Evolutionary conservation across 2,329 filamentous ascomycete genomes (phyloP).

Genomic region (Hysterium pulicare): DNA sequence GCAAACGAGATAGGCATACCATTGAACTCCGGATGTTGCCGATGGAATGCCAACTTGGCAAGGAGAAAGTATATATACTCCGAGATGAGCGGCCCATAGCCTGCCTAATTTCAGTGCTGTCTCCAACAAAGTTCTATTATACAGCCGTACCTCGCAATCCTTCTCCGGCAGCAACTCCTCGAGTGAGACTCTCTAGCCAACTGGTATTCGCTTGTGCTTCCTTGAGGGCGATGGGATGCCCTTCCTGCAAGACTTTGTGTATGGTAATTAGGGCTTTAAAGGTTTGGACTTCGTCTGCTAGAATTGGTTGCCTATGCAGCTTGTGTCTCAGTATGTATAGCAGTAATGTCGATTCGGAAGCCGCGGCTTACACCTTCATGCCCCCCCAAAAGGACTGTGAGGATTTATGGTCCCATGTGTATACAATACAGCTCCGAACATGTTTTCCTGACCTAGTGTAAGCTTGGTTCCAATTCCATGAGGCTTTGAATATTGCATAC

Average conservation of each 20-base stretch:
- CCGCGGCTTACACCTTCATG: constrained; percentile 88
- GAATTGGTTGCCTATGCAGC: constrained; percentile 75
- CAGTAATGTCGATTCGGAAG: constrained; percentile 5
- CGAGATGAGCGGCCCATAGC: constrained; percentile 85
- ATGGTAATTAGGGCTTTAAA: constrained; percentile 98
- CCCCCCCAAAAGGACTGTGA: constrained; percentile 94
- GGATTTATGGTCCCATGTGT: constrained; percentile 98
- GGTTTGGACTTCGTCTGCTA: constrained; percentile 96
- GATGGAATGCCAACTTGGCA: constrained; percentile 93
- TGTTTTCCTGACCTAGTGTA: constrained; percentile 65
- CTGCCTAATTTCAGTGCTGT: constrained; percentile 41
- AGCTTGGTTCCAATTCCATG: constrained; percentile 19
- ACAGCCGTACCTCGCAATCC: constrained; percentile 69
- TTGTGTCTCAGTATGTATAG: not conserved
- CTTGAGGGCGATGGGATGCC: constrained; percentile 79
- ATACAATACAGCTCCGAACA: constrained; percentile 96
- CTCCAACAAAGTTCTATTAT: too few relatives aligned
- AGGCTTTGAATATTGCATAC: constrained; percentile 38
- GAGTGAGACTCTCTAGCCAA: constrained; percentile 90
- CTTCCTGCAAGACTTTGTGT: constrained; percentile 96
- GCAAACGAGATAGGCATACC: constrained; percentile 47
- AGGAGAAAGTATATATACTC: constrained; percentile 97
- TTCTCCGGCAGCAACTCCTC: constrained; percentile 72
- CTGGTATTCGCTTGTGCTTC: constrained; percentile 84
- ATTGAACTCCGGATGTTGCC: constrained; percentile 96